Conservation (phyloP, 2,329 filamentous ascomycete genomes). For the Plectosphaerella sp. region DNA sequence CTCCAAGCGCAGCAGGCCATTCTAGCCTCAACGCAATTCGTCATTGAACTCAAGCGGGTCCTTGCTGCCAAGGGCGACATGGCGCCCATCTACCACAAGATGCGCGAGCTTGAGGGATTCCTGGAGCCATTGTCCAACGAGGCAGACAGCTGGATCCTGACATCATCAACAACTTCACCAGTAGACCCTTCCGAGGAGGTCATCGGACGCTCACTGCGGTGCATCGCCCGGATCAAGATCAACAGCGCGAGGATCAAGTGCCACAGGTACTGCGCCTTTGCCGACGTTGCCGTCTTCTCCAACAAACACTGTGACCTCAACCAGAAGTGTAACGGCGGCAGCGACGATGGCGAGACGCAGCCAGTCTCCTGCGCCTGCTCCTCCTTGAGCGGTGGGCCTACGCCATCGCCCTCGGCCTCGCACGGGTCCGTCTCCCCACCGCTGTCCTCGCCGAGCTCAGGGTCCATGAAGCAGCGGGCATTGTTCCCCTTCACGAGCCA, state of each 20-base stretch:
- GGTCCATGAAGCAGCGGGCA: background rate
- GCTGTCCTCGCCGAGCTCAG: background rate
- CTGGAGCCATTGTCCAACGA: constrained; percentile 31
- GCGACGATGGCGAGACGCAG: constrained; percentile 20
- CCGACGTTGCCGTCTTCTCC: constrained; percentile 42
- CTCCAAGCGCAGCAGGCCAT: constrained; percentile 44
- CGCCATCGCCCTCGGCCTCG: constrained; percentile 20
- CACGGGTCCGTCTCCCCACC: constrained; percentile 17
- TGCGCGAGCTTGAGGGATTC: constrained; percentile 33
- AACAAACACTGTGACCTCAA: constrained; percentile 45
- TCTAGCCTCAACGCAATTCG: constrained; percentile 40
- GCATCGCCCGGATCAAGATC: constrained; percentile 44
- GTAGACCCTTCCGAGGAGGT: constrained; percentile 33
- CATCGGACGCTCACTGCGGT: constrained; percentile 36
- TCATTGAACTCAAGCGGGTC: constrained; percentile 40
- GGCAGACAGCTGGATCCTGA: constrained; percentile 28
- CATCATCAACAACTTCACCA: constrained; percentile 25
- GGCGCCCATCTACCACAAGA: constrained; percentile 32
- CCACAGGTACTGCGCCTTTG: constrained; percentile 47
- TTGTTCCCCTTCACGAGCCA: constrained; percentile 39
- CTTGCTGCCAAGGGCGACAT: constrained; percentile 31
- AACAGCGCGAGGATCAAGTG: constrained; percentile 49
- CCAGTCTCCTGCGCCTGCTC: constrained; percentile 30
- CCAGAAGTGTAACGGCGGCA: constrained; percentile 18
- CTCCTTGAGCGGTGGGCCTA: constrained; percentile 15